These are phyloP conservation scores for Wickerhamomyces sp. DNA, from an alignment of 1,139 yeast species.

Conservation along the genomic window DNA sequence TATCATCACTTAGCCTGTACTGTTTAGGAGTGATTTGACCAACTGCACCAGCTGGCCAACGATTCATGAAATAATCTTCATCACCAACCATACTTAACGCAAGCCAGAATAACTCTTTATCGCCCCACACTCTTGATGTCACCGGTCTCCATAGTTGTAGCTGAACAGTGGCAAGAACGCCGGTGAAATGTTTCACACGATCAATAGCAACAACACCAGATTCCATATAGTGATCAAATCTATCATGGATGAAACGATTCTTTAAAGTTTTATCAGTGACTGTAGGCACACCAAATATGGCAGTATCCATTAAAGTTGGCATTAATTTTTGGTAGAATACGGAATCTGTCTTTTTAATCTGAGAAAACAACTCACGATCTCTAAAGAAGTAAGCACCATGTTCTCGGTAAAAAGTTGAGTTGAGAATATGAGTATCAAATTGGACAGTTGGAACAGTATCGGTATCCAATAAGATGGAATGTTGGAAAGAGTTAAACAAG, in stretches of 20 bases:
- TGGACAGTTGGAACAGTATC: background rate
- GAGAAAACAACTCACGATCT: constrained; percentile 35
- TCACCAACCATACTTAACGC: constrained; percentile 49
- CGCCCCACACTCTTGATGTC: constrained; percentile 46
- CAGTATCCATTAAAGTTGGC: constrained; percentile 37
- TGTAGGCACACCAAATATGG: constrained; percentile 28
- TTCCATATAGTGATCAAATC: constrained; percentile 41
- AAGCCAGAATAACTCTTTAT: constrained; percentile 60
- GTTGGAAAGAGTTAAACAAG: constrained; percentile 37
- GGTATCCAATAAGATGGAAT: constrained; percentile 44
- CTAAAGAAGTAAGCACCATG: constrained; percentile 42
- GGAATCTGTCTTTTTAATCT: constrained; percentile 14
- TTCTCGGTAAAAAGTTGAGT: constrained; percentile 20
- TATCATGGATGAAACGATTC: constrained; percentile 25
- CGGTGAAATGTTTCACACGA: constrained; percentile 35
- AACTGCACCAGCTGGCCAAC: constrained; percentile 38
- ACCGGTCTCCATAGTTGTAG: constrained; percentile 39
- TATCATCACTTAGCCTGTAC: constrained; percentile 11
- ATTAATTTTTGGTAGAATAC: constrained; percentile 35
- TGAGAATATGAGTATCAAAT: constrained; percentile 1
- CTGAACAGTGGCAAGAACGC: constrained; percentile 39
- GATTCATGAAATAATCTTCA: constrained; percentile 39
- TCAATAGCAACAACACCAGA: constrained; percentile 45
- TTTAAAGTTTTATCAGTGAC: constrained; percentile 26
- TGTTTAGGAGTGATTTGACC: constrained; percentile 18